Evolutionary conservation across 371 early-diverging fungal species (phyloP).

Genomic region (Mortierella polycephala): DNA sequence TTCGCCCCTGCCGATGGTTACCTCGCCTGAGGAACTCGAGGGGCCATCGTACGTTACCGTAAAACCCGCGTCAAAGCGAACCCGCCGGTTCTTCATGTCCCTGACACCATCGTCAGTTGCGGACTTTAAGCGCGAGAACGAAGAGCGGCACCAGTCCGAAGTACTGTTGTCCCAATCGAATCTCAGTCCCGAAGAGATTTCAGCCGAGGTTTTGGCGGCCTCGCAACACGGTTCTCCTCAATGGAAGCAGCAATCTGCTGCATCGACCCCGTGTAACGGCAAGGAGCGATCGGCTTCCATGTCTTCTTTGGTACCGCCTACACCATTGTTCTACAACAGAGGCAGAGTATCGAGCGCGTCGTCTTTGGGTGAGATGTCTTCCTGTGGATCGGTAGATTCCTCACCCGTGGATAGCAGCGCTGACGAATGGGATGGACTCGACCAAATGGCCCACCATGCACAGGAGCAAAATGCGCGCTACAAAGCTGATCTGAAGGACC

Average conservation of each 20-base stretch:
- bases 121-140: constrained; percentile 13
- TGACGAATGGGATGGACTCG: constrained; percentile 43
- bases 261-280: background rate
- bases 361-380: constrained; percentile 35
- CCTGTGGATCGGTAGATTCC: constrained; percentile 40
- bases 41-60: constrained; percentile 5
- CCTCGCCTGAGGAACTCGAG: constrained; percentile 26
- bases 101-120: constrained; percentile 16
- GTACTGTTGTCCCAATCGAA: constrained; percentile 37
- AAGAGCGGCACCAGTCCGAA: constrained; percentile 26
- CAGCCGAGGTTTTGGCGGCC: constrained; percentile 21
- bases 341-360: constrained; percentile 25
- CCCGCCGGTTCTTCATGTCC: constrained; percentile 34
- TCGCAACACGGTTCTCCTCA: constrained; percentile 27
- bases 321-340: constrained; percentile 43
- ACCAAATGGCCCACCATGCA: constrained; percentile 27
- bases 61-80: constrained; percentile 12
- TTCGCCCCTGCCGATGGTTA: background rate
- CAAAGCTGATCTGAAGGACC: constrained; percentile 33
- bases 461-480: constrained; percentile 37
- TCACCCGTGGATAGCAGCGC: constrained; percentile 38
- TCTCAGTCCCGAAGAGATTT: constrained; percentile 26
- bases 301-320: constrained; percentile 30
- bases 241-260: constrained; percentile 5
- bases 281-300: constrained; percentile 3